phyloP scores from a whole-genome alignment of 768 basidiomycete species.

The Suillus brevipes region DNA sequence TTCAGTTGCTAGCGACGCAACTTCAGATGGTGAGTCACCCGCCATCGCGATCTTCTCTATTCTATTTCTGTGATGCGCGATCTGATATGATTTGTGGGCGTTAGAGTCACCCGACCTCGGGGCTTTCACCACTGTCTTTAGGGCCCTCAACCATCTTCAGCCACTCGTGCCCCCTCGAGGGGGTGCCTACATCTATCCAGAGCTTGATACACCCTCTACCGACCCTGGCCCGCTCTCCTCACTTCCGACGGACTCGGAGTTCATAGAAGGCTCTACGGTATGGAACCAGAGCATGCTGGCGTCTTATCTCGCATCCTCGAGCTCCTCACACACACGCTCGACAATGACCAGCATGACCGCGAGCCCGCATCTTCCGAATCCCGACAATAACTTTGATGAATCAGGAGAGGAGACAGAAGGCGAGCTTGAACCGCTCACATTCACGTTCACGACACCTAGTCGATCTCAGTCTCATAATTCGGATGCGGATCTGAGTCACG shows the following conservation, averaged over 20 bases:
- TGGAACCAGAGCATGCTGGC: constrained; percentile 63
- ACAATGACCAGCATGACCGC: constrained; percentile 13
- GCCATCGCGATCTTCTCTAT: neutral
- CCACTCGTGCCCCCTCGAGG: constrained; percentile 37
- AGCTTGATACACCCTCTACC: constrained; percentile 31
- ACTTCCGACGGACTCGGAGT: constrained; percentile 34
- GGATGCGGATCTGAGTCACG: constrained; percentile 3
- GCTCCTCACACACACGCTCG: constrained; percentile 17
- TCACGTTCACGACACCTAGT: constrained; percentile 32
- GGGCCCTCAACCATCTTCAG: constrained; percentile 62
- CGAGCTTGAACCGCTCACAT: constrained; percentile 27
- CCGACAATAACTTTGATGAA: constrained; percentile 3
- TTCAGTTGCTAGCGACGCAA: constrained; percentile 47
- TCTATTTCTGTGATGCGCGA: neutral
- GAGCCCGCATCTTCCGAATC: constrained; percentile 6
- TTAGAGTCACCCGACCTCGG: constrained; percentile 72
- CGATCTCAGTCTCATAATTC: constrained; percentile 6
- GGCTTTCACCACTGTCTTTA: constrained; percentile 67
- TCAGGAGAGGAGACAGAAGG: constrained; percentile 42
- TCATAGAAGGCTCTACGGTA: constrained; percentile 57
- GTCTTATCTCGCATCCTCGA: constrained; percentile 49
- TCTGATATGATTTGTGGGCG: neutral
- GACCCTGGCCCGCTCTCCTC: constrained; percentile 25
- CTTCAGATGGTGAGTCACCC: constrained; percentile 46
- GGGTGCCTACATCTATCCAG: constrained; percentile 18